Percentiles rank a stretch among this genome's conserved stretches.
Evolutionary conservation across 148 eudicot species (phyloP).

Genomic region (Drosera capensis): DNA sequence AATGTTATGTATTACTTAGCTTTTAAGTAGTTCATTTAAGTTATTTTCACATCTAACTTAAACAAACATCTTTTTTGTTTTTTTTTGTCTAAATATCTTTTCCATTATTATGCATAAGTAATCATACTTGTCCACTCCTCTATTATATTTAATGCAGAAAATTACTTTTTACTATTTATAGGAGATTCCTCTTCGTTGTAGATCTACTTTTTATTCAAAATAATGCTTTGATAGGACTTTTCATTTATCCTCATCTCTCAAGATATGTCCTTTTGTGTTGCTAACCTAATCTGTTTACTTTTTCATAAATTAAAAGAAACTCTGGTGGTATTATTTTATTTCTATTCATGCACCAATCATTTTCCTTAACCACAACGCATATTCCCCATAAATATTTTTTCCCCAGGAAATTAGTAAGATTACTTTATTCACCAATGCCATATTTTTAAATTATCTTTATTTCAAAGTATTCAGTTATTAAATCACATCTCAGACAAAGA

Average conservation of each 20-base stretch:
- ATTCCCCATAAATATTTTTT: conserved; percentile 34
- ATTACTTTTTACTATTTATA: conserved; percentile 11
- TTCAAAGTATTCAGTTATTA: conserved; percentile 17
- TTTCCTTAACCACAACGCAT: conserved; percentile 74
- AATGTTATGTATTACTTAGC: no score
- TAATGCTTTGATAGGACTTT: no score
- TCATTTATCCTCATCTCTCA: conserved; percentile 22
- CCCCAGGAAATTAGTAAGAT: conserved; percentile 21
- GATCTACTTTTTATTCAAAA: no score
- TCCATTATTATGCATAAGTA: no score
- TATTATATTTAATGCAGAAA: neutral
- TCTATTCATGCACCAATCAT: conserved; percentile 52
- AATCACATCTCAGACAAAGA: conserved; percentile 17
- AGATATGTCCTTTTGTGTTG: conserved; percentile 73
- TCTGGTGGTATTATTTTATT: no score
- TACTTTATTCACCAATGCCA: conserved; percentile 16
- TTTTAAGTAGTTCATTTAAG: no score
- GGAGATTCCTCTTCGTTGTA: conserved; percentile 13
- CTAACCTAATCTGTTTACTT: conserved; percentile 99
- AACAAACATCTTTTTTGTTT: no score
- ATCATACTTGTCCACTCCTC: no score
- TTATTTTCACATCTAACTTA: no score
- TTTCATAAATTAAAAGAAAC: conserved; percentile 46
- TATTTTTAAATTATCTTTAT: conserved; percentile 34
- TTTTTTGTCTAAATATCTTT: no score